These are phyloP conservation scores for Nepenthes mirabilis DNA, from an alignment of 148 eudicot genomes.

Conservation along the genomic window DNA sequence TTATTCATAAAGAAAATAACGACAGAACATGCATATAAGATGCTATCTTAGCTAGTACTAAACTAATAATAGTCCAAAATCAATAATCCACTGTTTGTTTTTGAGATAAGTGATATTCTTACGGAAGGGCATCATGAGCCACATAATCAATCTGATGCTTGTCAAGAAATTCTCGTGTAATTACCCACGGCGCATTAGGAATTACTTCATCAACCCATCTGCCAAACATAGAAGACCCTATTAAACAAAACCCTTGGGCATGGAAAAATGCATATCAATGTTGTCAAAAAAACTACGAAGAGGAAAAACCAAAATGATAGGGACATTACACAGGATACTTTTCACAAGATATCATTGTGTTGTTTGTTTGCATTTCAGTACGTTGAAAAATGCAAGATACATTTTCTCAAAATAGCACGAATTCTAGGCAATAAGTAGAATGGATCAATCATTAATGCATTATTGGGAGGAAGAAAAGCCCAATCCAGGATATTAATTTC, in stretches of 20 bases:
- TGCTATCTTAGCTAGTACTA: background rate
- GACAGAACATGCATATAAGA: background rate
- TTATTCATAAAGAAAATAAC: background rate
- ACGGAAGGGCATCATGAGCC: constrained; percentile 81
- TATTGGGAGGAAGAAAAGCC: background rate
- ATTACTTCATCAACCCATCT: constrained; percentile 87
- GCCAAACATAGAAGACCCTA: constrained; percentile 1
- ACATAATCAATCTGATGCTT: constrained; percentile 64
- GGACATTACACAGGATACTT: too few relatives aligned
- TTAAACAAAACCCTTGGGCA: background rate
- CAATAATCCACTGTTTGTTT: background rate
- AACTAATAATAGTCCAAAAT: background rate
- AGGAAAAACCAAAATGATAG: background rate
- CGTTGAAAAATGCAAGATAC: background rate
- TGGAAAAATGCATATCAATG: background rate
- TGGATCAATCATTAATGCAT: background rate
- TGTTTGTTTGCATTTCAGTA: background rate
- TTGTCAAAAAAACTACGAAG: background rate
- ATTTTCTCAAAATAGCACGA: too few relatives aligned
- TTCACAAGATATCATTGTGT: too few relatives aligned
- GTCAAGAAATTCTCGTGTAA: constrained; percentile 47
- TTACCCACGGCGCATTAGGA: constrained; percentile 79
- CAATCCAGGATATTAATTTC: background rate
- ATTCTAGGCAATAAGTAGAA: too few relatives aligned
- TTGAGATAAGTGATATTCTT: constrained; percentile 17